Evolutionary conservation across 2,329 filamentous ascomycete genomes (phyloP), one percentile per base, ranked within the genome.

Genomic region (Monosporascus ibericus): DNA sequence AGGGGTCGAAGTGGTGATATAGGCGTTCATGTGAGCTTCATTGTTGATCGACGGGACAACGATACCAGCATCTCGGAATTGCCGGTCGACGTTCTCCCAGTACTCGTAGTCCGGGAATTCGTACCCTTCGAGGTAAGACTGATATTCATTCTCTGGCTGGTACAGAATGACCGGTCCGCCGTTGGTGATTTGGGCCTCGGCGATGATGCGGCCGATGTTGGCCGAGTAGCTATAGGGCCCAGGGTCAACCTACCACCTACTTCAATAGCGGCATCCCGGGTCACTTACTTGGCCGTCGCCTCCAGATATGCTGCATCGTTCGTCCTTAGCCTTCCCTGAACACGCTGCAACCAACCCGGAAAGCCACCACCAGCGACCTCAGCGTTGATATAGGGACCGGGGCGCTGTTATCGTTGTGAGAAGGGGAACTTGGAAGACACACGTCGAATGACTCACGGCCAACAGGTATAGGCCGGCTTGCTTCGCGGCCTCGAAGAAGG

Each of bases 141-240:
- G 52, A 34, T 92, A 90, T 65, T 92, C 88, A 56, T 92, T 92
- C 66, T 94, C 88, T 0, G 87, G 85, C 65, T 94, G 89, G 47
- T 87, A 78, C 2, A 92, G 72, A 54, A 92, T 88, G 14, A 92
- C 77, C 0, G 88, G 88, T 0, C 89, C 89, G 0, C 87, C 88
- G 48, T 90, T 87, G 1, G 87, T 92, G 61, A 94, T 91, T 61
- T 92, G 88, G 0, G 81, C 83, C 52, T 84, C 81, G 3, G 88
- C 85, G 58, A 92, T 85, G 6, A 84, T 81, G 8, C 75, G 75
- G 25, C 79, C 80, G 42, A 90, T 76, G 8, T 82, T 74, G 6
- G 74, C 68, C 57, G 81, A 76, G 60, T 88, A 88, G 55, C 75
- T 80, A 34, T 5, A 34, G 30, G 11, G 9, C 30, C 30, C 14